phyloP scores from a whole-genome alignment of 331 rosid genomes.

The Malus hybrid region DNA sequence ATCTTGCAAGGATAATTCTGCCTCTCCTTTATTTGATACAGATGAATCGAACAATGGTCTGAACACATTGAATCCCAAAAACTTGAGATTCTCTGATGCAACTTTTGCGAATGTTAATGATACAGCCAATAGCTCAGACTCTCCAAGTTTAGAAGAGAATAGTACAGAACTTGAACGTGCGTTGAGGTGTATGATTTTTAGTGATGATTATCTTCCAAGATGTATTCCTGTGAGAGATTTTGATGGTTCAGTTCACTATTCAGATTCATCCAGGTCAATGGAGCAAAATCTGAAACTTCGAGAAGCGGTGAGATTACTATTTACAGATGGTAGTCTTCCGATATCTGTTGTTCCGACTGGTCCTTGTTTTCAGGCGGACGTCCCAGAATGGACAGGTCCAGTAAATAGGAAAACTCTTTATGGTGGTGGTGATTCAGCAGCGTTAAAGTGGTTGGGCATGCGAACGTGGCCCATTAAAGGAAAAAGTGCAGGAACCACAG shows the following conservation, averaged over 20 bases:
- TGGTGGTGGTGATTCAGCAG: constrained; percentile 9
- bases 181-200: not conserved
- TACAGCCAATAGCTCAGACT: not conserved
- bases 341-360: constrained; percentile 35
- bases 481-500: not conserved
- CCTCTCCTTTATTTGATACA: not conserved
- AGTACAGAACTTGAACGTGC: not conserved
- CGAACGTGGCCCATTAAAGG: constrained; percentile 21
- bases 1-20: not conserved
- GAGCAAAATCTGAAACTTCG: constrained; percentile 10
- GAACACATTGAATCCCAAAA: constrained; percentile 1
- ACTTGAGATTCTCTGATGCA: not conserved
- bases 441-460: constrained; percentile 27
- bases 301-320: not conserved
- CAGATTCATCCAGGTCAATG: not conserved
- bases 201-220: constrained; percentile 1
- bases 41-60: not conserved
- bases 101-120: not conserved
- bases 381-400: constrained; percentile 29
- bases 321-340: not conserved
- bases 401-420: not conserved
- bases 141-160: constrained; percentile 1
- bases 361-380: constrained; percentile 38
- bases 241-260: not conserved
- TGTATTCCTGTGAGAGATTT: not conserved